Evolutionary conservation across 257 asterid species (phyloP), one percentile per base, ranked within the genome.

Genomic region (Dorcoceras hygrometricum): DNA sequence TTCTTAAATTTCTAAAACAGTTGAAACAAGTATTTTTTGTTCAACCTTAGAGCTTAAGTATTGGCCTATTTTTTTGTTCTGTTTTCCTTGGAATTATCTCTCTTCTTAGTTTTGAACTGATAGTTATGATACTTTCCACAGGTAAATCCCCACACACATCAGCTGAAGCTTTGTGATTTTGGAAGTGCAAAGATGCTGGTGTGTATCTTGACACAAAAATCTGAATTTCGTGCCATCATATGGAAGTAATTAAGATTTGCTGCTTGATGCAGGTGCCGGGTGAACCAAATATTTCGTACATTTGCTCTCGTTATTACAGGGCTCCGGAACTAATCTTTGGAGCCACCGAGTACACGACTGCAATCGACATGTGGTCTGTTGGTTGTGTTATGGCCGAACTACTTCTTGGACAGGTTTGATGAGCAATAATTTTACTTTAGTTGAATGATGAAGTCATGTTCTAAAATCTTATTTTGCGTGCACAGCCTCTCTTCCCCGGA

Each of bases 351-450:
- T 91, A 91, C 73, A 89, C 98, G 8, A 79, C 89, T 63, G 96
- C 98, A 34, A 89, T 91, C 48, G 98, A 91, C 76, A 82, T 87
- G 89, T 91, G 98, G 98, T 91, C 98, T 16, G 89, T 75, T 58
- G 98, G 98, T 74, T 91, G 98, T 69, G 98, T 91, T 31, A 84
- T 89, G 96, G 90, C 95, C 25, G 98, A 91, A 71, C 84, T 89
- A 48, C 91, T 91, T 76, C 75, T 87, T 22, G 98, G 98, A 16
- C 94, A 82, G 89, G 98, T 91, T 62, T 22, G n/a, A 16, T 58
- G 66, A 23, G 9, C 16, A 24, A 25, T 59, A 4, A 46, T 65
- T 18, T 10, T 4, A 12, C 26, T 56, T 25, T 70, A 53, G 23
- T 27, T 51, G 24, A 57, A 14, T 8, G 58, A 20, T 24, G 11